phyloP scores from a whole-genome alignment of 352 stramenopile species.

The Phytophthora sp. region DNA sequence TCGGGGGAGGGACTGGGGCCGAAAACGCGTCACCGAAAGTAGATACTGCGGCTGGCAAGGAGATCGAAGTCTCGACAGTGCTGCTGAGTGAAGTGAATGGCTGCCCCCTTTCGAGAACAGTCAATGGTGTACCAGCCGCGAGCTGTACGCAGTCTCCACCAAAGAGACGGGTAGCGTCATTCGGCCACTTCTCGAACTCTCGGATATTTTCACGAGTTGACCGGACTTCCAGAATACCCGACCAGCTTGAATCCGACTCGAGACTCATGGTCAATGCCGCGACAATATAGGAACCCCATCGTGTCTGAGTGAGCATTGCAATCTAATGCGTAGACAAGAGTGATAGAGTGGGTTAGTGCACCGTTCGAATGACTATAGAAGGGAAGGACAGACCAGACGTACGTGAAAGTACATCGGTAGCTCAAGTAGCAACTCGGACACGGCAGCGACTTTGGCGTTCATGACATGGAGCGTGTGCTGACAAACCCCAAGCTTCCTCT shows the following conservation, averaged over 20 bases:
- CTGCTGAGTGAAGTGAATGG: not conserved
- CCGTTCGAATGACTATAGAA: not conserved
- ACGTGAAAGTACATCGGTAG: constrained; percentile 67
- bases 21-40: not conserved
- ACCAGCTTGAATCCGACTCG: constrained; percentile 33
- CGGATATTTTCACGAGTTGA: constrained; percentile 46
- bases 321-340: constrained; percentile 39
- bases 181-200: constrained; percentile 53
- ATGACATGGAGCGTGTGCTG: constrained; percentile 43
- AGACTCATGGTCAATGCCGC: constrained; percentile 52
- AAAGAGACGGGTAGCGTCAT: constrained; percentile 49
- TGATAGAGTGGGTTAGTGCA: not conserved
- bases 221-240: constrained; percentile 58
- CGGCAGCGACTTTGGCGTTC: constrained; percentile 37
- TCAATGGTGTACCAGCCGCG: not conserved
- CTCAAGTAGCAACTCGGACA: constrained; percentile 64
- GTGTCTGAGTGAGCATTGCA: constrained; percentile 64
- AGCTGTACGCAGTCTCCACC: constrained; percentile 35
- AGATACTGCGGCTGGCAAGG: not conserved
- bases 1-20: constrained; percentile 1
- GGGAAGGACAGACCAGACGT: constrained; percentile 10
- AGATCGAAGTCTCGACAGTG: not conserved
- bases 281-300: constrained; percentile 61
- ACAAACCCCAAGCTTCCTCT: constrained; percentile 41
- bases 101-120: not conserved